A percentile compares a stretch with the other conserved stretches of the same genome.
Conservation (phyloP, 352 stramenopile genomes). For the Phytophthora lateralis region DNA sequence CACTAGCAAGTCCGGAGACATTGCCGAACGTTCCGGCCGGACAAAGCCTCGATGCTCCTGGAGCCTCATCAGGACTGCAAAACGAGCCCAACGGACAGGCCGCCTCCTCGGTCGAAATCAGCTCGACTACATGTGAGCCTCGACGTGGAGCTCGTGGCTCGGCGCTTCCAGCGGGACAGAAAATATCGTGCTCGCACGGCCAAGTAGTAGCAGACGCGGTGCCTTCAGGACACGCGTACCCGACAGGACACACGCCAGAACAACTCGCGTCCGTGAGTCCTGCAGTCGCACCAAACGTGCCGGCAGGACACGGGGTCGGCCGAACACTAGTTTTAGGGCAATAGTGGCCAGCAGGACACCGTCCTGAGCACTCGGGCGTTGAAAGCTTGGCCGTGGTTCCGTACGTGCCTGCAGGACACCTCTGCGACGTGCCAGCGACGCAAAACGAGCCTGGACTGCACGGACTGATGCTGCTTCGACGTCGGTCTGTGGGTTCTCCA, state of each 20-base stretch:
- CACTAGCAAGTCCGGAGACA: conserved; percentile 34
- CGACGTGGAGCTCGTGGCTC: conserved; percentile 13
- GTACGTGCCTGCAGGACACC: conserved; percentile 64
- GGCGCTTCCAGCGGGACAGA: conserved; percentile 31
- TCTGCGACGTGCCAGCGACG: conserved; percentile 31
- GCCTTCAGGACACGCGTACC: conserved; percentile 67
- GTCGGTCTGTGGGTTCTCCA: conserved; percentile 26
- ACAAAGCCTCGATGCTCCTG: conserved; percentile 43
- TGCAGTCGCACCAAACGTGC: conserved; percentile 56
- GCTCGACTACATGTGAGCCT: conserved; percentile 42
- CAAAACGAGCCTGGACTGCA: conserved; percentile 75
- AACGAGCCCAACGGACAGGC: conserved; percentile 51
- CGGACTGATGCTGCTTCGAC: conserved; percentile 27
- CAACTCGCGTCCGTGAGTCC: conserved; percentile 52
- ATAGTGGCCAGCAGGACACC: conserved; percentile 67
- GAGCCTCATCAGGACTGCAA: conserved; percentile 47
- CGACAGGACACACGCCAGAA: conserved; percentile 57
- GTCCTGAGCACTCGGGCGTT: conserved; percentile 39
- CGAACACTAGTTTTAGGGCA: conserved; percentile 42
- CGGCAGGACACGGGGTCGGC: conserved; percentile 49
- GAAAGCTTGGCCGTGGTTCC: conserved; percentile 36
- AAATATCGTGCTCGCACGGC: conserved; percentile 36
- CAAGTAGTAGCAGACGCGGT: conserved; percentile 49
- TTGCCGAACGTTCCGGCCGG: conserved; percentile 71
- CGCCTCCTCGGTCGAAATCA: conserved; percentile 13